Conservation (phyloP, 129 eudicot genomes). For the Arctium lappa region DNA sequence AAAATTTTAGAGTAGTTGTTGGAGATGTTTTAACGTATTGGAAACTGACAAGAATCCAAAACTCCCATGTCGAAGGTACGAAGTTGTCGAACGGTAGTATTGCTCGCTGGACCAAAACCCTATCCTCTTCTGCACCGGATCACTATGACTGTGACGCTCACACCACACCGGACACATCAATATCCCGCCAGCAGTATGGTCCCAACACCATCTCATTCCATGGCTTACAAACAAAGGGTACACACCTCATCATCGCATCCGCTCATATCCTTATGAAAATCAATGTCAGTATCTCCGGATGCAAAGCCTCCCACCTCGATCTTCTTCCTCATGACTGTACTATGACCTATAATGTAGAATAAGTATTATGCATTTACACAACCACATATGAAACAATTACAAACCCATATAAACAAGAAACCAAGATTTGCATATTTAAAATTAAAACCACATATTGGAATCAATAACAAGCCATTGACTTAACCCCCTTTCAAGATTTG, state of each 20-base stretch:
- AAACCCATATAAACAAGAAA: too few species aligned
- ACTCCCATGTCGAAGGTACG: not conserved
- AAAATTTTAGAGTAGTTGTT: not conserved
- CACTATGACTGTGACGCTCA: not conserved
- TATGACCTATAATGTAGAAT: too few species aligned
- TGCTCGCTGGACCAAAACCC: constrained; percentile 10
- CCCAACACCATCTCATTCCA: constrained; percentile 17
- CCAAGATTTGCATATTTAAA: too few species aligned
- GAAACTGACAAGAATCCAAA: constrained; percentile 16
- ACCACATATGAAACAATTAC: too few species aligned
- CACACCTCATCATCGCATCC: constrained; percentile 6
- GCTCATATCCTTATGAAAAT: not conserved
- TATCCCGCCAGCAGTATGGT: constrained; percentile 15
- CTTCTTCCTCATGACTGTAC: too few species aligned
- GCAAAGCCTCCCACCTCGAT: not conserved
- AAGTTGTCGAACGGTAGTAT: not conserved
- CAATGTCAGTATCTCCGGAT: constrained; percentile 12
- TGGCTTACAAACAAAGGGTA: constrained; percentile 16
- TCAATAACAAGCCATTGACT: too few species aligned
- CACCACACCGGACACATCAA: constrained; percentile 12
- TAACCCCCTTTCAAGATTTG: too few species aligned
- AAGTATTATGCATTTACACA: too few species aligned
- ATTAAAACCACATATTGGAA: too few species aligned
- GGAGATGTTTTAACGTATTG: not conserved
- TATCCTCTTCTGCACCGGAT: not conserved